Percentiles rank a stretch among this genome's conserved stretches.
Conservation (phyloP, 768 basidiomycete species). For the Neoboletus magnificus region DNA sequence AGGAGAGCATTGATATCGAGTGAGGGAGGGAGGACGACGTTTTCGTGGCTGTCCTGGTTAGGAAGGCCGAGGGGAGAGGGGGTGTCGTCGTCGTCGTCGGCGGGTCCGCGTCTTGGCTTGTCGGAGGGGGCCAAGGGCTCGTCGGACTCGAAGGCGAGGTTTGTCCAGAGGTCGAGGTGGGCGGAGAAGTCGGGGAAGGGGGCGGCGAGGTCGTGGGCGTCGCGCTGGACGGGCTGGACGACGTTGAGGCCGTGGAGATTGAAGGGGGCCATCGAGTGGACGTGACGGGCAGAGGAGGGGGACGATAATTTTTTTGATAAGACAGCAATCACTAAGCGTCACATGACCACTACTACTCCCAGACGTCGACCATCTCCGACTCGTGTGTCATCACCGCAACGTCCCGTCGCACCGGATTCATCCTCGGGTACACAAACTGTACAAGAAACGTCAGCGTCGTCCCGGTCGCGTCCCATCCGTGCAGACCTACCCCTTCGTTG, state of each 20-base stretch:
- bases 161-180: slow-evolving; percentile 82
- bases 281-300: background rate
- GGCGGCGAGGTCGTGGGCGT: slow-evolving; percentile 54
- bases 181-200: slow-evolving; percentile 72
- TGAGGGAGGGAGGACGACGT: slow-evolving; percentile 46
- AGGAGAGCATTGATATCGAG: slow-evolving; percentile 43
- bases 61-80: slow-evolving; percentile 19
- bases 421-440: slow-evolving; percentile 81
- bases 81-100: slow-evolving; percentile 38
- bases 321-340: slow-evolving; percentile 3
- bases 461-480: background rate
- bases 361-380: slow-evolving; percentile 52
- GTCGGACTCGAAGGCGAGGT: slow-evolving; percentile 74
- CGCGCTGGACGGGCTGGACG: slow-evolving; percentile 51
- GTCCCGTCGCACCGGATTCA: slow-evolving; percentile 73
- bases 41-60: slow-evolving; percentile 54
- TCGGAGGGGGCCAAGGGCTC: slow-evolving; percentile 47
- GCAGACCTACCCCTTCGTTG: slow-evolving; percentile 61
- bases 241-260: slow-evolving; percentile 79
- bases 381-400: slow-evolving; percentile 85
- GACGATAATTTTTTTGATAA: slow-evolving; percentile 7
- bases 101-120: slow-evolving; percentile 35
- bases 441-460: background rate
- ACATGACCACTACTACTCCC: slow-evolving; percentile 9
- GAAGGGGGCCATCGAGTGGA: slow-evolving; percentile 49